These are phyloP conservation scores for Sphaerulina musiva DNA, from an alignment of 2,329 filamentous ascomycete species.

Conservation along the genomic window DNA sequence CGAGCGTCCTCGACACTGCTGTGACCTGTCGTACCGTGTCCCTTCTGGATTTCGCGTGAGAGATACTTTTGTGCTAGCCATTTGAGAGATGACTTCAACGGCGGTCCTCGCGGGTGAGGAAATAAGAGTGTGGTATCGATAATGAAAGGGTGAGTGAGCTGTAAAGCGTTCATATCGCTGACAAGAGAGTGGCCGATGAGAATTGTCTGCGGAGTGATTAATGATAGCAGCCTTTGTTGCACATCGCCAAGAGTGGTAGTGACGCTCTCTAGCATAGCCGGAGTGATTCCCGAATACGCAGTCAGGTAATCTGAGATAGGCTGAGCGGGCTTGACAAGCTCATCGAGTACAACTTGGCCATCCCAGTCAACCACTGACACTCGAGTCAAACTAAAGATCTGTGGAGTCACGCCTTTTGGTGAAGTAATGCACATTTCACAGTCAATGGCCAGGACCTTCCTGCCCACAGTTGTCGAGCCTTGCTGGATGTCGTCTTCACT, in stretches of 20 bases:
- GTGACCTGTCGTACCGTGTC: slow-evolving; percentile 65
- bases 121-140: slow-evolving; percentile 87
- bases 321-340: slow-evolving; percentile 81
- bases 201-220: slow-evolving; percentile 67
- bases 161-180: slow-evolving; percentile 75
- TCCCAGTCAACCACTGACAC: slow-evolving; percentile 85
- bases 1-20: slow-evolving; percentile 88
- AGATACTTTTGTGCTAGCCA: slow-evolving; percentile 84
- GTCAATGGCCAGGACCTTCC: slow-evolving; percentile 73
- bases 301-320: slow-evolving; percentile 93
- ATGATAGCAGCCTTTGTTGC: slow-evolving; percentile 62
- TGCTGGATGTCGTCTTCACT: slow-evolving; percentile 66
- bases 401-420: slow-evolving; percentile 41
- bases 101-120: slow-evolving; percentile 81
- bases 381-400: slow-evolving; percentile 75
- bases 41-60: slow-evolving; percentile 78
- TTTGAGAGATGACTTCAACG: slow-evolving; percentile 84
- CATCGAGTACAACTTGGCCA: slow-evolving; percentile 73
- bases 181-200: slow-evolving; percentile 76
- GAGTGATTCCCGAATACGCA: slow-evolving; percentile 77
- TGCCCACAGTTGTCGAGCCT: slow-evolving; percentile 77
- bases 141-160: slow-evolving; percentile 84
- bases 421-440: slow-evolving; percentile 97
- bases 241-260: slow-evolving; percentile 80
- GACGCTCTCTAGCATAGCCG: slow-evolving; percentile 71